Conservation (phyloP, 768 basidiomycete genomes). For the Psilocybe azurescens region DNA sequence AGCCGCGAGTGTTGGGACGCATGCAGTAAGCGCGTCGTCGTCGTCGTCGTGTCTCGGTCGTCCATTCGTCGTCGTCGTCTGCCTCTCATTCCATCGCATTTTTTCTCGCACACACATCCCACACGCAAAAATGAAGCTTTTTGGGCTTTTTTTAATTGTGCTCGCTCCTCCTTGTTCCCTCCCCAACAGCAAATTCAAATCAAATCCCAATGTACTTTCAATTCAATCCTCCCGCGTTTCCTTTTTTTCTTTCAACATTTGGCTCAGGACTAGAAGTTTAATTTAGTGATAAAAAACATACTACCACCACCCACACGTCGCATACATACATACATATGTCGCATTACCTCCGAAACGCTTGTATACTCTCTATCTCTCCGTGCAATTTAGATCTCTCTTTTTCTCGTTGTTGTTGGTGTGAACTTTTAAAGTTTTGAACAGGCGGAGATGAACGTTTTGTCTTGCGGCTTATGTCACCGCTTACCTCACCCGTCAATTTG, state of each 20-base stretch:
- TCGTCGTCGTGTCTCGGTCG: not conserved
- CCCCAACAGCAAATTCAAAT: not conserved
- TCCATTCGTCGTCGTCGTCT: not conserved
- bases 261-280: conserved; percentile 2
- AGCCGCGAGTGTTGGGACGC: conserved; percentile 77
- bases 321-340: not conserved
- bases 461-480: too few species aligned
- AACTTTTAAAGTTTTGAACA: not conserved
- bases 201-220: not conserved
- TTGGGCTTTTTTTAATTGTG: not conserved
- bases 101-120: too few species aligned
- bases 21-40: conserved; percentile 33
- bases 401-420: not conserved
- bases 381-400: not conserved
- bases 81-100: not conserved
- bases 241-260: not conserved
- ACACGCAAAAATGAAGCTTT: not conserved
- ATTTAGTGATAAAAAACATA: not conserved
- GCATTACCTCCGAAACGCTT: not conserved
- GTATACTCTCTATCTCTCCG: not conserved
- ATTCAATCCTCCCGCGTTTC: not conserved
- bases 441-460: not conserved
- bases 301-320: not conserved
- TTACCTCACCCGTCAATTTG: too few species aligned
- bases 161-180: not conserved